Conservation (phyloP, 176 grass and related monocot genomes). For the Lolium perenne region DNA sequence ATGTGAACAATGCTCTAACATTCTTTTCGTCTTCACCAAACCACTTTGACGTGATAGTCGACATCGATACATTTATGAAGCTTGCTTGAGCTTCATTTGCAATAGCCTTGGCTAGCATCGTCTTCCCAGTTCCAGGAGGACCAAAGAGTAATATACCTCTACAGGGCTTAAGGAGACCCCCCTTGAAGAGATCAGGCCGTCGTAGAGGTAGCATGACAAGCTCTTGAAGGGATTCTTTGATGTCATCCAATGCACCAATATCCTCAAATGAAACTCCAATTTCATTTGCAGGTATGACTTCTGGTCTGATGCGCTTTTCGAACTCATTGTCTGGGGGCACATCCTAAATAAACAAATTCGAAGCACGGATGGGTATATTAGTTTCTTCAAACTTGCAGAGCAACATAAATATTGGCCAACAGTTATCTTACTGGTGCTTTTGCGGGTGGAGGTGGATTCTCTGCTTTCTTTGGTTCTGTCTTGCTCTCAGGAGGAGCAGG, state of each 20-base stretch:
- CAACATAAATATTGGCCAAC: constrained; percentile 22
- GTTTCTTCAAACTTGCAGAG: background rate
- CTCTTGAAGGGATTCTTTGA: constrained; percentile 90
- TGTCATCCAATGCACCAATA: constrained; percentile 78
- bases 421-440: constrained; percentile 61
- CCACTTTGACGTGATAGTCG: constrained; percentile 85
- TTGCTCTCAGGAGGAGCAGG: constrained; percentile 52
- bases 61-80: constrained; percentile 90
- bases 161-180: constrained; percentile 80
- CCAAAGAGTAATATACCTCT: constrained; percentile 85
- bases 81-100: constrained; percentile 89
- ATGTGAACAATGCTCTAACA: constrained; percentile 75
- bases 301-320: constrained; percentile 83
- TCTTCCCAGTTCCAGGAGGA: constrained; percentile 85
- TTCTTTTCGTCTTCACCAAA: constrained; percentile 93
- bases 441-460: constrained; percentile 47
- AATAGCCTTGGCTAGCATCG: constrained; percentile 88
- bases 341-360: constrained; percentile 42
- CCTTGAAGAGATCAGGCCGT: constrained; percentile 85
- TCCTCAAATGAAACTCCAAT: constrained; percentile 85
- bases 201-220: constrained; percentile 84
- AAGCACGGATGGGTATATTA: constrained; percentile 34
- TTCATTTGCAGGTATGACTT: constrained; percentile 84
- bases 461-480: constrained; percentile 59
- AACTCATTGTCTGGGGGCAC: constrained; percentile 76